Evolutionary conservation across 495 filamentous ascomycete species (phyloP), one percentile per base, ranked within the genome.

Genomic region (Aspergillus conjunctus): DNA sequence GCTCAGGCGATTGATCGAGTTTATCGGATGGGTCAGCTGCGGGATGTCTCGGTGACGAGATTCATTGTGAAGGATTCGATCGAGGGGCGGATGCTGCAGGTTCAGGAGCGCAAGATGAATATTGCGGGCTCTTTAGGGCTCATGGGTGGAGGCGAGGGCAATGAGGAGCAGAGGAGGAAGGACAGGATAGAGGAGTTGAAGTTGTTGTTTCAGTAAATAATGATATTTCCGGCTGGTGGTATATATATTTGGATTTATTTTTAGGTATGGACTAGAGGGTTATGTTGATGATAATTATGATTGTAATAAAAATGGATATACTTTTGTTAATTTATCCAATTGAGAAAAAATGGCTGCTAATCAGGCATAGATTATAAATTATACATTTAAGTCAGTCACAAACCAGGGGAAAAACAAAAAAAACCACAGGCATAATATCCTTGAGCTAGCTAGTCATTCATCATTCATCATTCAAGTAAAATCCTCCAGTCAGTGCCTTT

Each of bases 1-100:
- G 91, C 92, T 10, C 95, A 99, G 71, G 95, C 95, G 22, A 97
- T 99, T 64, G 95, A 99, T 77, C 89, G 95, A 4, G 92, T 99
- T n/a, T 95, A 99, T 75, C 86, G 95, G 9, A 97, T 99, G 93
- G 95, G 95, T 0, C 95, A 99, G 70, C 83, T 87, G 32, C 83
- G 87, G 32, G 91, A 93, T 69, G 94, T 98, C 1, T 85, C 82
- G 44, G 92, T 98, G 4, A 85, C 85, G 55, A 79, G 94, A 30
- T 98, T 98, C 65, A 86, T 98, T 41, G 88, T 94, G 14, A 88
- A 88, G 72, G 87, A 90, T 44, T 96, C 91, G 58, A 94, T 98
- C 53, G 94, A 98, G 77, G 89, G 92, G 66, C 86, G 92, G 66
- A 98, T 98, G 91, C 70, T 98, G 56, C 88, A 82, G 71, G 86